Evolutionary conservation across 75 land plant species (phyloP), one percentile per base, ranked within the genome.

Genomic region (Azolla pinnata): DNA sequence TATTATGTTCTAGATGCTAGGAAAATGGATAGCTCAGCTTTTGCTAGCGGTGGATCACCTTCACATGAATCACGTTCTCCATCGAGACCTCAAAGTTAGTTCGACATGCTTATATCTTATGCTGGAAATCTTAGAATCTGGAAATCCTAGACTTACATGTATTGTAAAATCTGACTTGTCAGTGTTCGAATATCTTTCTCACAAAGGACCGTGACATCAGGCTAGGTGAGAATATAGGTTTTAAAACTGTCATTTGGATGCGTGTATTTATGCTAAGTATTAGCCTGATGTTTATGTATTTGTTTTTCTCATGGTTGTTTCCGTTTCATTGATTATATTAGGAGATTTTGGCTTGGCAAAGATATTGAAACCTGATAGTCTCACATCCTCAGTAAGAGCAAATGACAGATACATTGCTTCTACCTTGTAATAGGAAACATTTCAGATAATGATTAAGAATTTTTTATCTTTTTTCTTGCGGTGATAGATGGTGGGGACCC

Each of bases 271-370:
- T 35, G 5, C 40, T 12, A 35, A 5, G 5, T 12, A 5, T 35
- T 35, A 35, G 5, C 10, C 5, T 12, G 12, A 35, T 47, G 7
- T 20, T 18, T 47, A 20, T 12, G 19, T 16, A 47, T 16, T 47
- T 9, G 50, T 9, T 4, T 9, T 47, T 4, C 10, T 9, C 19
- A 20, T 7, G 7, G 10, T 47, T 7, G 42, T 7, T 38, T 38
- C 14, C 42, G 14, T 38, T 38, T 38, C 42, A 7, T 38, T 38
- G 42, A 7, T 7, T 17, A 4, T n/a, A 74, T 63, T 83, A 93
- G 98, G 98, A 47, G 98, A 93, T 65, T 93, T 93, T 85, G 98
- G 98, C 10, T 83, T 93, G 54, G 98, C 98, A 1, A 93, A 93
- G 56, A 79, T 86, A 66, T 57, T 93, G 45, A 79, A 72, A 20